These are phyloP conservation scores for Fusarium sp. DNA, from an alignment of 2,329 filamentous ascomycete genomes.

Conservation along the genomic window DNA sequence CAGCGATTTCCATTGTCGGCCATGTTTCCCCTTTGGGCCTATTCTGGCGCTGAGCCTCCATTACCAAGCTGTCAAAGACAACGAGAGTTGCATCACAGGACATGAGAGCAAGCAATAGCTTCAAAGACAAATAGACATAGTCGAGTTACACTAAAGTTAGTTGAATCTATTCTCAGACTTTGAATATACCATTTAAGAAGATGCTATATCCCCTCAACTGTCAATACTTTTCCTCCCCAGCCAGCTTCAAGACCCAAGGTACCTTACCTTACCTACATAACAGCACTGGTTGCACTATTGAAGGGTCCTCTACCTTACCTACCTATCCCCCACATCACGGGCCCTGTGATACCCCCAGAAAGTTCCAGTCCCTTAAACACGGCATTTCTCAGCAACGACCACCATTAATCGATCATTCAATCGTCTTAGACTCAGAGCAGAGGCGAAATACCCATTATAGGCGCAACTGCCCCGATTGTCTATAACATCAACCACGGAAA, in stretches of 20 bases:
- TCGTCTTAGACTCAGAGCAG: background rate
- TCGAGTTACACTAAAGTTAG: background rate
- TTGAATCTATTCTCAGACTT: background rate
- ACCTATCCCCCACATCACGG: background rate
- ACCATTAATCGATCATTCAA: background rate
- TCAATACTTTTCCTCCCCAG: background rate
- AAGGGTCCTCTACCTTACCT: background rate
- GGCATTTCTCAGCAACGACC: constrained; percentile 23
- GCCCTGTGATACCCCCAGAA: constrained; percentile 3
- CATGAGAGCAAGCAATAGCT: background rate
- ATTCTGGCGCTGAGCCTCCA: constrained; percentile 34
- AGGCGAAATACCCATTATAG: background rate
- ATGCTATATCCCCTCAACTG: constrained; percentile 9
- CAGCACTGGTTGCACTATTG: constrained; percentile 17
- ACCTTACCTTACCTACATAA: background rate
- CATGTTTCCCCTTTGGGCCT: constrained; percentile 29
- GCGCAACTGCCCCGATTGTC: constrained; percentile 7
- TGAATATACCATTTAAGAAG: constrained; percentile 20
- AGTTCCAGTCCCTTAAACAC: constrained; percentile 7
- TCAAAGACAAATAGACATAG: background rate
- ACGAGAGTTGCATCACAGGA: constrained; percentile 8
- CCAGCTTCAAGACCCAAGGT: background rate
- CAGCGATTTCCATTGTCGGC: constrained; percentile 23
- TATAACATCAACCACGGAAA: background rate
- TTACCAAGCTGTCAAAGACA: constrained; percentile 29